Evolutionary conservation across 1,284 basidiomycete genomes (phyloP), one percentile per base, ranked within the genome.

Genomic region (Exsudoporus floridanus): DNA sequence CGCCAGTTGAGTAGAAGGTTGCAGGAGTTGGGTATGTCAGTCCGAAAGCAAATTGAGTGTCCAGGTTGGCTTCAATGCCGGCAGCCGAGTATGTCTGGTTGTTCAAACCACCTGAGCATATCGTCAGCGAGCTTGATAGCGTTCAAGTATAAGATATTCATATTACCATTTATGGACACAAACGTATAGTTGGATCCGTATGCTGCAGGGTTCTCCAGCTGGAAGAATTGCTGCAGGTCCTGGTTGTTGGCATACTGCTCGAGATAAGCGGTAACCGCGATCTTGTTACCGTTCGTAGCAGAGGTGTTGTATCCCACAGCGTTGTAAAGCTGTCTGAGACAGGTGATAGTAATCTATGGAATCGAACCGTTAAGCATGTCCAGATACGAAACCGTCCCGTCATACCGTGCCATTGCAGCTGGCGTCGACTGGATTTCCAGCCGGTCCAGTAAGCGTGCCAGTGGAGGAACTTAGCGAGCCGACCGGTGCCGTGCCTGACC

Each of bases 41-140:
- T 23, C 86, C 86, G 56, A 80, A 84, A 1, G 77, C 85, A 71
- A 79, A 87, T 65, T 84, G 86, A 7, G 74, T 77, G 65, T 88
- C 90, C 55, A 92, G 70, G 60, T 89, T 78, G 13, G 88, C 89
- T 67, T 92, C 90, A 5, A 61, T 65, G 1, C 86, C 88, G 12
- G 86, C 81, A 18, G 72, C 70, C 1, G 67, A 62, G 16, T 72
- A 55, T 33, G 62, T 81, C 67, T 92, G 89, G 55, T 77, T 75
- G 61, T 91, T 89, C 52, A 74, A 46, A 4, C 82, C 86, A 49
- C 80, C 84, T 58, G 46, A 40, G 14, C 18, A 46, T 10, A 51
- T 48, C 23, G 16, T 49, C 23, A 49, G 14, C 8, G 13, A 39
- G 34, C 18, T 3, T 3, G 1, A 34, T 5, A 9, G n/a, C 8